Percentiles rank a stretch among this genome's conserved stretches.
These are phyloP conservation scores for Musa itinerans DNA, from an alignment of 176 grass and related monocot species.

Conservation along the genomic window DNA sequence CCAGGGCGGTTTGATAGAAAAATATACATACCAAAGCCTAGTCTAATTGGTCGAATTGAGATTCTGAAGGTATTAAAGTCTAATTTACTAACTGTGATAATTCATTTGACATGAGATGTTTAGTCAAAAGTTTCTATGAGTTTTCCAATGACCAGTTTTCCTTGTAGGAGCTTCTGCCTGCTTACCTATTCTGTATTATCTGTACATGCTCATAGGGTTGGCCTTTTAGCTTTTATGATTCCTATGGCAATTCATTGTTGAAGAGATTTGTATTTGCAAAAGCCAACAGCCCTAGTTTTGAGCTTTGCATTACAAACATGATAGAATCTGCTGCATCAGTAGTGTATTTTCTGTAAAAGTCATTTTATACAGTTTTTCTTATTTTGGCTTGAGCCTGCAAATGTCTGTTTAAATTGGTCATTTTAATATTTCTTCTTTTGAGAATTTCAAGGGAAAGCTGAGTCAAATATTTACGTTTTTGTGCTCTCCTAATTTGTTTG, in stretches of 20 bases:
- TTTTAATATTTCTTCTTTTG: not conserved
- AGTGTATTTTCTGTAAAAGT: not conserved
- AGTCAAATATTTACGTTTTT: not conserved
- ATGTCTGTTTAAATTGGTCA: not conserved
- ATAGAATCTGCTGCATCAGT: not conserved
- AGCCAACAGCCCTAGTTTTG: not conserved
- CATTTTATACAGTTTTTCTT: not conserved
- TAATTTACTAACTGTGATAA: not conserved
- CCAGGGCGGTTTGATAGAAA: conserved; percentile 35
- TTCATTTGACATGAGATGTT: not conserved
- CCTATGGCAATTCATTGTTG: not conserved
- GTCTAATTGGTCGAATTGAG: conserved; percentile 30
- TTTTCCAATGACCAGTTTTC: not conserved
- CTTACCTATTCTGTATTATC: not conserved
- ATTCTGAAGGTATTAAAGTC: conserved; percentile 30
- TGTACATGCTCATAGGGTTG: not conserved
- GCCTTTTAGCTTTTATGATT: not conserved
- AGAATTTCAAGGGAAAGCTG: not conserved
- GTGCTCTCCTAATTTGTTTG: too few species aligned
- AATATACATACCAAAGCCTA: conserved; percentile 35
- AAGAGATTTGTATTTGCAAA: not conserved
- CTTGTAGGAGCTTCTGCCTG: not conserved
- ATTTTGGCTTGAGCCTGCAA: not conserved
- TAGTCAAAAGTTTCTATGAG: not conserved
- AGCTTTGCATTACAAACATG: not conserved